phyloP scores from a whole-genome alignment of 2,329 filamentous ascomycete species.

The Trichoderma breve region DNA sequence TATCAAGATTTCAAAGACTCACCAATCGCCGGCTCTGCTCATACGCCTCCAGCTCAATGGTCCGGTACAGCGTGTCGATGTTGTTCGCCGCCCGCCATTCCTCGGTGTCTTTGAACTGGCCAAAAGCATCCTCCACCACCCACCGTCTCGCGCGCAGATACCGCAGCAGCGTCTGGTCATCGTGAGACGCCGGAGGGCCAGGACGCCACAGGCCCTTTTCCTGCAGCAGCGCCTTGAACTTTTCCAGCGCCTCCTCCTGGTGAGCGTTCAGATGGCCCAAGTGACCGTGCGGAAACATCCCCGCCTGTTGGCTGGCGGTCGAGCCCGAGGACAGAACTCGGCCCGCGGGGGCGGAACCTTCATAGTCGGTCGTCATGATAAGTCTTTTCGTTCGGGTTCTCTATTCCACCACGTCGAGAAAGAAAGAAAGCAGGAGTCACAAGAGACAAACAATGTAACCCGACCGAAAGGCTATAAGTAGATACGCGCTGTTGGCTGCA shows the following conservation, averaged over 20 bases:
- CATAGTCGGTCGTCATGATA: slow-evolving; percentile 29
- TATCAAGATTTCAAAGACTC: slow-evolving; percentile 19
- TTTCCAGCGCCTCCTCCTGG: slow-evolving; percentile 64
- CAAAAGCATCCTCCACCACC: slow-evolving; percentile 70
- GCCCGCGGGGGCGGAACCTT: slow-evolving; percentile 27
- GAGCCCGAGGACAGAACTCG: slow-evolving; percentile 33
- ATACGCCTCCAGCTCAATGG: slow-evolving; percentile 81
- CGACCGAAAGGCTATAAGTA: not conserved
- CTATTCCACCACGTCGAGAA: not conserved
- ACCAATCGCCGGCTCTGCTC: slow-evolving; percentile 77
- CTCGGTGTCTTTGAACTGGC: slow-evolving; percentile 85
- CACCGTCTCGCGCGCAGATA: slow-evolving; percentile 85
- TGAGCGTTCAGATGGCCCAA: slow-evolving; percentile 69
- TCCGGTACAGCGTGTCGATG: slow-evolving; percentile 76
- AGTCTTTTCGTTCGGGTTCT: not conserved
- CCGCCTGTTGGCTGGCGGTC: slow-evolving; percentile 40
- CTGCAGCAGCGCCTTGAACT: slow-evolving; percentile 69
- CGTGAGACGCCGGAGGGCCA: slow-evolving; percentile 60
- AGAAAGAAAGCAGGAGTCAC: not conserved
- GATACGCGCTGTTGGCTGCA: not conserved
- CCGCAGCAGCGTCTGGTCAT: slow-evolving; percentile 74
- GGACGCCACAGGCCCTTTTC: slow-evolving; percentile 64
- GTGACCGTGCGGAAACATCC: slow-evolving; percentile 69
- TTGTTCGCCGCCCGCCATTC: slow-evolving; percentile 80
- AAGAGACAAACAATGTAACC: not conserved